These are phyloP conservation scores for Medicago ruthenica DNA, from an alignment of 306 rosid species.

Conservation along the genomic window DNA sequence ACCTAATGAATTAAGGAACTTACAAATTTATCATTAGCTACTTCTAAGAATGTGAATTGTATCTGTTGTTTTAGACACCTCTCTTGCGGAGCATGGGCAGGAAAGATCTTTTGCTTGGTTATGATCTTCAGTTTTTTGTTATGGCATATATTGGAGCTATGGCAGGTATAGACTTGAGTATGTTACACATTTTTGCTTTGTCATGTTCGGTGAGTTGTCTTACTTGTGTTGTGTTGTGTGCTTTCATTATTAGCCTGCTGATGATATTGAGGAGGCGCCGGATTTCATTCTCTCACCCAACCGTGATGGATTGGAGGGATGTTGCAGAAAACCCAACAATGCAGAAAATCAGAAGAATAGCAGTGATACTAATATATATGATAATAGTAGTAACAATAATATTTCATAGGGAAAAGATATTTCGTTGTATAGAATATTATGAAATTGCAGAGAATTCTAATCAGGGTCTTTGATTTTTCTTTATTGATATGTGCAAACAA, in stretches of 20 bases:
- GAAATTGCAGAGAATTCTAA: background rate
- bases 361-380: background rate
- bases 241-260: conserved; percentile 62
- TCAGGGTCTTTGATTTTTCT: conserved; percentile 10
- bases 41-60: conserved; percentile 27
- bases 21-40: background rate
- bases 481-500: background rate
- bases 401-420: background rate
- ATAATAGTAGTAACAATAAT: background rate
- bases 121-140: conserved; percentile 76
- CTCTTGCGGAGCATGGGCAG: conserved; percentile 89
- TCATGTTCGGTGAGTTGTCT: background rate
- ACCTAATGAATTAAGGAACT: conserved; percentile 1
- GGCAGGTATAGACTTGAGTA: conserved; percentile 59
- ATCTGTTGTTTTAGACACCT: conserved; percentile 65
- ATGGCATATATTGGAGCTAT: conserved; percentile 74
- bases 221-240: background rate
- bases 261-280: conserved; percentile 69
- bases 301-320: conserved; percentile 45
- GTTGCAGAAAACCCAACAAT: conserved; percentile 20
- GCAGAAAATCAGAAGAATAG: conserved; percentile 3
- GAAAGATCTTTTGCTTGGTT: conserved; percentile 86
- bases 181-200: background rate
- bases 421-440: background rate
- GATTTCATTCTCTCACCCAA: conserved; percentile 52